A percentile compares a stretch with the other conserved stretches of the same genome.
phyloP scores from a whole-genome alignment of 345 rosid genomes.

The Trapa bicornis region DNA sequence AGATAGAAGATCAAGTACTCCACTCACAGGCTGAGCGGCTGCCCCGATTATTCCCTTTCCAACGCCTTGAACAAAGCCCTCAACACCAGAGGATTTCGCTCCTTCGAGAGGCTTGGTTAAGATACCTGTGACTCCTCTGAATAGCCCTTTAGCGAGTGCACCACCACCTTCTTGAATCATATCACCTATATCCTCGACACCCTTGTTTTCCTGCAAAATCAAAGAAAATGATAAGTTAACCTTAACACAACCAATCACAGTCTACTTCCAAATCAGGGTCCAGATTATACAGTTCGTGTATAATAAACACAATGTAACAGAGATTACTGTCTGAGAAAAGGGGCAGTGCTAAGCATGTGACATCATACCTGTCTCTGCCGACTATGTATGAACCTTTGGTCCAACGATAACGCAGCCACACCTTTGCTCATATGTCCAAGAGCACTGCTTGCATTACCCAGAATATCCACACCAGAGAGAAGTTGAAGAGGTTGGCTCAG shows the following conservation, averaged over 20 bases:
- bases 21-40: conserved; percentile 99
- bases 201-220: conserved; percentile 70
- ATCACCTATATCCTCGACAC: conserved; percentile 92
- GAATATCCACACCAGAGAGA: conserved; percentile 90
- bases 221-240: background rate
- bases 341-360: background rate
- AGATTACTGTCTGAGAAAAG: background rate
- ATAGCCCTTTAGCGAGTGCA: conserved; percentile 93
- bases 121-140: conserved; percentile 98
- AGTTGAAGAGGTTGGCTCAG: conserved; percentile 95
- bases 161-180: conserved; percentile 98
- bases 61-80: conserved; percentile 94
- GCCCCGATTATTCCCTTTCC: conserved; percentile 99
- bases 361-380: conserved; percentile 80
- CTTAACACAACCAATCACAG: background rate
- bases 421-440: conserved; percentile 99
- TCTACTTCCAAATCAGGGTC: background rate
- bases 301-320: background rate
- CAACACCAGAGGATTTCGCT: conserved; percentile 90
- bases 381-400: conserved; percentile 88
- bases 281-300: background rate
- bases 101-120: conserved; percentile 97
- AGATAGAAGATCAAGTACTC: conserved; percentile 93
- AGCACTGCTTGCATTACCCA: conserved; percentile 99
- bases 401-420: conserved; percentile 95